Conservation (phyloP, 768 basidiomycete species). For the Tephrocybe sp. region DNA sequence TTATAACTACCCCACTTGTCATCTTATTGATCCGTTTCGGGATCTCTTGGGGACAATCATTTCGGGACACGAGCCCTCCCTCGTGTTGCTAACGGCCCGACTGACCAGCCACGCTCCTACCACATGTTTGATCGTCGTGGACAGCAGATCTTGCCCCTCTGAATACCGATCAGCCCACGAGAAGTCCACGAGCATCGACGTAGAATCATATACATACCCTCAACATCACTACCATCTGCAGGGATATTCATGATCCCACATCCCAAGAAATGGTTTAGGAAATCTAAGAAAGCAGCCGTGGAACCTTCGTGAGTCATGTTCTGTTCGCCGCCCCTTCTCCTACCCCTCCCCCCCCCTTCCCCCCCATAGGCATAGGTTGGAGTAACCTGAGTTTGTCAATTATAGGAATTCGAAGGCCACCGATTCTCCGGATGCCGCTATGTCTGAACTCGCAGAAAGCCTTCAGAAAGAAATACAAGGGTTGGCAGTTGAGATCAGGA, state of each 20-base stretch:
- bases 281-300: slow-evolving; percentile 1
- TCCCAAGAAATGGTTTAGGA: slow-evolving; percentile 11
- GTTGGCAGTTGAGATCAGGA: slow-evolving; percentile 9
- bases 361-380: no score
- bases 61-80: background rate
- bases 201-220: slow-evolving; percentile 1
- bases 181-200: background rate
- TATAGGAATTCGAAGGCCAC: background rate
- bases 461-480: slow-evolving; percentile 12
- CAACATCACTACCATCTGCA: background rate
- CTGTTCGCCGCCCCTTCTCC: no score
- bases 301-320: slow-evolving; percentile 9
- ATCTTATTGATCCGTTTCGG: no score
- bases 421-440: slow-evolving; percentile 8
- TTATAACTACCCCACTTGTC: no score
- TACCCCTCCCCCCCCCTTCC: no score
- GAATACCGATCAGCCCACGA: background rate
- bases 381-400: background rate
- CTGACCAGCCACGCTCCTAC: slow-evolving; percentile 3
- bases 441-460: slow-evolving; percentile 12
- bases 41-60: background rate
- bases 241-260: slow-evolving; percentile 2
- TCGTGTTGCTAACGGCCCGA: slow-evolving; percentile 4
- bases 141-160: slow-evolving; percentile 3
- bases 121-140: slow-evolving; percentile 9